A percentile compares a stretch with the other conserved stretches of the same genome.
phyloP scores from a whole-genome alignment of 2,329 filamentous ascomycete species.

The Xylaria sp. region DNA sequence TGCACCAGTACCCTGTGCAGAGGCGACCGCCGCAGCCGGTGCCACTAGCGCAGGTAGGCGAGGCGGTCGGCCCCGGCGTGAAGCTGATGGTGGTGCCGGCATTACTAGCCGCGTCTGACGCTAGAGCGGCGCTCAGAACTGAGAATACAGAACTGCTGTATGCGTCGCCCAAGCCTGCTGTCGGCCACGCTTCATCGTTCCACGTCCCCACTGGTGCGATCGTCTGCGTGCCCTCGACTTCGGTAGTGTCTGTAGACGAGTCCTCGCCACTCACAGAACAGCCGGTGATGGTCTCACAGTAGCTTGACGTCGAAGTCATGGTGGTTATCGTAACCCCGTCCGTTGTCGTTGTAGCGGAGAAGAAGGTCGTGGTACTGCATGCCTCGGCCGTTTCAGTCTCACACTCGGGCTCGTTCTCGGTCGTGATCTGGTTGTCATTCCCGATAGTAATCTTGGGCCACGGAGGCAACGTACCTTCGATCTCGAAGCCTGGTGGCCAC shows the following conservation, averaged over 20 bases:
- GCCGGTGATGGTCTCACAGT: conserved; percentile 12
- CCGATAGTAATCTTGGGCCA: conserved; percentile 19
- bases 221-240: neutral
- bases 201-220: no score
- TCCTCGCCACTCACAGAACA: conserved; percentile 5
- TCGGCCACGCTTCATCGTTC: no score
- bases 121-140: no score
- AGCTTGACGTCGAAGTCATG: neutral
- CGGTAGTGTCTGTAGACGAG: neutral
- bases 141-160: no score
- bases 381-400: conserved; percentile 6
- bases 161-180: no score
- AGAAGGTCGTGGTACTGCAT: conserved; percentile 4
- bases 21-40: conserved; percentile 40
- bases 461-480: conserved; percentile 15
- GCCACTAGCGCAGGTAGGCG: conserved; percentile 35
- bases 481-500: conserved; percentile 11
- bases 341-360: conserved; percentile 3
- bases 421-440: neutral
- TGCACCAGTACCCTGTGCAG: conserved; percentile 43
- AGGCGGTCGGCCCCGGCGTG: conserved; percentile 23
- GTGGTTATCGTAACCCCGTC: neutral
- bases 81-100: conserved; percentile 20
- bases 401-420: conserved; percentile 4
- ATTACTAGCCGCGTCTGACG: no score